phyloP scores from a whole-genome alignment of 106 monocot genomes.

The Cymbidium sinense region DNA sequence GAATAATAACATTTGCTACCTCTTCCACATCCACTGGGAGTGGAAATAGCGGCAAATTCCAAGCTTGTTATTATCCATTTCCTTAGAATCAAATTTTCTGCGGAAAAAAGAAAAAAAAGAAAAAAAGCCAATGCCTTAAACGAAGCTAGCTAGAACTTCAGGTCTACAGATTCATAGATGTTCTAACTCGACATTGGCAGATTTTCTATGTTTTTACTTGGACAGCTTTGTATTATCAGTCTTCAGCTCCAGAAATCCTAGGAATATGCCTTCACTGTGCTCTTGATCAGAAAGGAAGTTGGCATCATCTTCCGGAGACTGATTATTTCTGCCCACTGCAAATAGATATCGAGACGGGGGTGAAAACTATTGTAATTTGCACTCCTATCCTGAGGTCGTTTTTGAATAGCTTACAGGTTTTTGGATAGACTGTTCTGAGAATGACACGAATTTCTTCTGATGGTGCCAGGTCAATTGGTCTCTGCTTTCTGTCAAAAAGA shows the following conservation, averaged over 20 bases:
- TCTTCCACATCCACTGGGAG: slow-evolving; percentile 20
- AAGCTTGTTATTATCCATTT: neutral
- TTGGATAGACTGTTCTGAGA: slow-evolving; percentile 12
- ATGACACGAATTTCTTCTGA: slow-evolving; percentile 32
- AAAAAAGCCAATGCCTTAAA: neutral
- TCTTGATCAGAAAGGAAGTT: neutral
- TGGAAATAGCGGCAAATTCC: slow-evolving; percentile 19
- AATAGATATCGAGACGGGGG: neutral
- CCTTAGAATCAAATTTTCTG: neutral
- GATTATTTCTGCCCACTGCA: neutral
- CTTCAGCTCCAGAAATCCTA: neutral
- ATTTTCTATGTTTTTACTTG: neutral
- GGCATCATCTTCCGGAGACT: neutral
- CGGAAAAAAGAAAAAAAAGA: neutral
- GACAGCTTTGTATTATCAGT: neutral
- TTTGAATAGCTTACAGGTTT: slow-evolving; percentile 8
- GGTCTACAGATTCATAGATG: neutral
- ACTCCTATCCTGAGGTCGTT: neutral
- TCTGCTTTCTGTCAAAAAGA: slow-evolving; percentile 22
- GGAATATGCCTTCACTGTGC: neutral
- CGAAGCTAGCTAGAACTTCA: neutral
- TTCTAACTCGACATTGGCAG: neutral
- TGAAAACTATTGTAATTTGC: neutral
- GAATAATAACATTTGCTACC: slow-evolving; percentile 20
- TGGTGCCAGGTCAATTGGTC: slow-evolving; percentile 26